Base-by-base conservation (phyloP, 2,329 filamentous ascomycete species). In the Tolypocladium guangdongense region DNA sequence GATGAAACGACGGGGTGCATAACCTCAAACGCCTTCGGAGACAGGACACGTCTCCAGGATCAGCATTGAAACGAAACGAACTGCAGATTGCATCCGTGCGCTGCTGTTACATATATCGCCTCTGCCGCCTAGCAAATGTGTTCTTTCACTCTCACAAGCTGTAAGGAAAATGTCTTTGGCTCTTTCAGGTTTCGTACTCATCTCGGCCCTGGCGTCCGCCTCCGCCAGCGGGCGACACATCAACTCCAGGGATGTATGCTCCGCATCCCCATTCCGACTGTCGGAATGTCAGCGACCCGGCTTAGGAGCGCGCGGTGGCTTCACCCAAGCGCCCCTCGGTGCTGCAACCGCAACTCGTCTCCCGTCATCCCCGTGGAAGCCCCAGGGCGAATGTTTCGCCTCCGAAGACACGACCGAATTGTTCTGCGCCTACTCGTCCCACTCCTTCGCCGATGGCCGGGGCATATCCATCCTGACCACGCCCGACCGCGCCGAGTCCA, bases 381-480 rank as follows among this genome's bases (percentile, higher is more conserved):
- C 8, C 20, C 20, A 20, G 16, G 20, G 12, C 38, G 32, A 20
- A 20, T 51, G 50, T 24, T 0, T 30, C 39, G 5, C 8, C 0
- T 4, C 8, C 14, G 7, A 22, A 11, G n/a, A 50, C 4, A 12
- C 1, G 22, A 46, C 30, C 8, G 18, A 30, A 3, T n/a, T 24
- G 7, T 53, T 5, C 57, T 74, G 71, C 59, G 64, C 70, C 54
- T 74, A 67, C 57, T 58, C 66, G 18, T 64, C 65, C 54, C 51
- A 58, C 4, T 54, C 54, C 14, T 72, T 73, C 52, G 71, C 68
- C 39, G 57, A 60, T 18, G 65, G 64, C 33, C 61, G 69, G 16
- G 72, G 72, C 50, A 67, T 73, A 49, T 66, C 69, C 24, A 57
- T 74, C 50, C 50, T 75, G 35, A 74, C 69, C 46, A 66, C 64